Percentiles rank a stretch among this genome's conserved stretches.
Conservation (phyloP, 2,329 filamentous ascomycete genomes). For the Botrytis paeoniae region DNA sequence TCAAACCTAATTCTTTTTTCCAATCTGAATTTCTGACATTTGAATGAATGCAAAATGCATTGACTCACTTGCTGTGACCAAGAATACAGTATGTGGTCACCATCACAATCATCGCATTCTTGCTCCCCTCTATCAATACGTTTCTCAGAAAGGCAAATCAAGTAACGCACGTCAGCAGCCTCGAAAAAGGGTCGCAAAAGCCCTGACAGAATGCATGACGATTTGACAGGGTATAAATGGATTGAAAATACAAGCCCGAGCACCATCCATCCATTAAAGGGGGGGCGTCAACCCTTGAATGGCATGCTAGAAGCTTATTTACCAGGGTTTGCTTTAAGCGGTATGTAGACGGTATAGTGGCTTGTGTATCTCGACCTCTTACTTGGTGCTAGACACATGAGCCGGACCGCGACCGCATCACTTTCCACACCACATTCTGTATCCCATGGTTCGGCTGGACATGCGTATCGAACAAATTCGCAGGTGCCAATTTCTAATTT, state of each 20-base stretch:
- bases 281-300: constrained; percentile 5
- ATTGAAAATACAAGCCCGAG: neutral
- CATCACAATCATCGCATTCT: constrained; percentile 18
- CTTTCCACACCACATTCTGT: constrained; percentile 33
- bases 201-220: constrained; percentile 12
- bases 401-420: constrained; percentile 47
- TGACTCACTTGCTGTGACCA: constrained; percentile 17
- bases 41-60: neutral
- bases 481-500: constrained; percentile 32
- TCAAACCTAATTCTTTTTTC: constrained; percentile 2
- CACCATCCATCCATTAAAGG: neutral
- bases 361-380: constrained; percentile 29
- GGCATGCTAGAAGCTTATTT: constrained; percentile 15
- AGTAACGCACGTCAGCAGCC: constrained; percentile 11
- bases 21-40: neutral
- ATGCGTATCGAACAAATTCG: constrained; percentile 33
- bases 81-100: constrained; percentile 17
- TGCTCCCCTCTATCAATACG: constrained; percentile 1
- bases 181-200: constrained; percentile 5
- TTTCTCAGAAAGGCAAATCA: neutral
- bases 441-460: constrained; percentile 41
- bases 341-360: constrained; percentile 39
- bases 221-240: constrained; percentile 13
- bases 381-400: constrained; percentile 35
- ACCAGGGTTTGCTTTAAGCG: constrained; percentile 37